Percentiles rank a stretch among this genome's conserved stretches.
phyloP scores from a whole-genome alignment of 192 early-diverging fungal genomes.

The Coemansia sp. region DNA sequence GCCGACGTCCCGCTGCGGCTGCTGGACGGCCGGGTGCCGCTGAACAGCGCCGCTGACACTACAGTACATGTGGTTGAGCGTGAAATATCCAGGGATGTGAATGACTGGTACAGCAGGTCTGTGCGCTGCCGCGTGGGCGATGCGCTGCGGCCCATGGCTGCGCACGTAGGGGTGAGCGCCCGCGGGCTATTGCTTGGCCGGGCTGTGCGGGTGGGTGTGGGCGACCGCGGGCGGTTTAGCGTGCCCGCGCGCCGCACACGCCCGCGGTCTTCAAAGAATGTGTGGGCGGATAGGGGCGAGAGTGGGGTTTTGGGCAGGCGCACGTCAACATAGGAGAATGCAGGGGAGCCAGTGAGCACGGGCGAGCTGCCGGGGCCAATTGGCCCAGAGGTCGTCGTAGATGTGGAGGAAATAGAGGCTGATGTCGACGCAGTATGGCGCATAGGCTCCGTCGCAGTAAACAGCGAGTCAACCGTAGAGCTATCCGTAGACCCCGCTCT shows the following conservation, averaged over 20 bases:
- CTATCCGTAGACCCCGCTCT: neutral
- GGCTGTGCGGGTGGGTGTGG: neutral
- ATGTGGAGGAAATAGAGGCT: slow-evolving; percentile 13
- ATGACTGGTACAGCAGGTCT: slow-evolving; percentile 14
- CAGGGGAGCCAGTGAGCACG: slow-evolving; percentile 18
- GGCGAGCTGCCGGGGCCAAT: neutral
- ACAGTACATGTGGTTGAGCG: slow-evolving; percentile 42
- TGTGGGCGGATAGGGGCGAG: neutral
- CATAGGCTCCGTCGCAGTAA: slow-evolving; percentile 13
- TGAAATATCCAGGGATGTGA: slow-evolving; percentile 31
- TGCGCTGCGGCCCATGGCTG: neutral
- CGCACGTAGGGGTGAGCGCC: neutral
- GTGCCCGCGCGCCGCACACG: slow-evolving; percentile 33
- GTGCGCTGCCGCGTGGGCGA: slow-evolving; percentile 3
- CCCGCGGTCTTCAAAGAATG: neutral
- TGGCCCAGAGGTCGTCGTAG: neutral
- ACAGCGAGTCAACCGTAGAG: neutral
- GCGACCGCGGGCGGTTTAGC: neutral
- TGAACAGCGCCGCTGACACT: slow-evolving; percentile 26
- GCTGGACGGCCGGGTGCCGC: slow-evolving; percentile 27
- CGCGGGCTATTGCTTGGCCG: neutral
- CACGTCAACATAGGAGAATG: slow-evolving; percentile 30
- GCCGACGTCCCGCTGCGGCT: slow-evolving; percentile 18
- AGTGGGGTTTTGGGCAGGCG: slow-evolving; percentile 17
- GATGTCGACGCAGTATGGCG: slow-evolving; percentile 14